A percentile compares a stretch with the other conserved stretches of the same genome.
phyloP scores from a whole-genome alignment of 805 yeast species.

The Vanderwaltozyma verrucispora region DNA sequence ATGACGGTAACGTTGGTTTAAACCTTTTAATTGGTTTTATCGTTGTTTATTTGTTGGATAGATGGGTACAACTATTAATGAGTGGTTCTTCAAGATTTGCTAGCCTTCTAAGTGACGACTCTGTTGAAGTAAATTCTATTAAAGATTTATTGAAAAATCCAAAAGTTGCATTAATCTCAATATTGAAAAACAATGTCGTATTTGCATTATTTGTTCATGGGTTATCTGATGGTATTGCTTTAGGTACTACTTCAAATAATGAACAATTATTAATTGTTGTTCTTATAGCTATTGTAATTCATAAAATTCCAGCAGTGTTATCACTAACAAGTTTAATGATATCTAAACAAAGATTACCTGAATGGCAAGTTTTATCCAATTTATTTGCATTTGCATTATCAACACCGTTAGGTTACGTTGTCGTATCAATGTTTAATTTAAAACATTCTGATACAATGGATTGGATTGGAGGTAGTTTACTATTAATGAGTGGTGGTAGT shows the following conservation, averaged over 20 bases:
- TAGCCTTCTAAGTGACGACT: neutral
- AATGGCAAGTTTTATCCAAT: constrained; percentile 35
- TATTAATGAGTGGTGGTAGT: constrained; percentile 29
- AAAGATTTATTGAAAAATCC: constrained; percentile 16
- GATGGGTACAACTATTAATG: constrained; percentile 18
- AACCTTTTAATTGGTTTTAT: constrained; percentile 41
- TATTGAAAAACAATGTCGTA: constrained; percentile 39
- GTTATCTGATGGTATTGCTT: constrained; percentile 51
- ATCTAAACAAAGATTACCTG: constrained; percentile 31
- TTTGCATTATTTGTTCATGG: constrained; percentile 52
- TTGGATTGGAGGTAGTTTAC: constrained; percentile 24
- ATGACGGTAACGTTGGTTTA: constrained; percentile 34
- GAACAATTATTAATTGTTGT: constrained; percentile 33
- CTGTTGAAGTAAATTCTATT: constrained; percentile 5
- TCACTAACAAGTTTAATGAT: constrained; percentile 44
- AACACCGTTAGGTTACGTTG: constrained; percentile 26
- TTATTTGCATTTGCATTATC: constrained; percentile 31
- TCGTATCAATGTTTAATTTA: constrained; percentile 19
- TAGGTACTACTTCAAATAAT: constrained; percentile 42
- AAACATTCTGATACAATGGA: constrained; percentile 20
- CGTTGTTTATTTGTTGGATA: constrained; percentile 38
- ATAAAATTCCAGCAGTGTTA: constrained; percentile 56
- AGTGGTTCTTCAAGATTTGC: neutral
- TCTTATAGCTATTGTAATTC: constrained; percentile 47
- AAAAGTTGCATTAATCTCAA: constrained; percentile 18